Evolutionary conservation across 2,329 filamentous ascomycete species (phyloP), one percentile per base, ranked within the genome.

Genomic region (Botrytis hyacinthi): DNA sequence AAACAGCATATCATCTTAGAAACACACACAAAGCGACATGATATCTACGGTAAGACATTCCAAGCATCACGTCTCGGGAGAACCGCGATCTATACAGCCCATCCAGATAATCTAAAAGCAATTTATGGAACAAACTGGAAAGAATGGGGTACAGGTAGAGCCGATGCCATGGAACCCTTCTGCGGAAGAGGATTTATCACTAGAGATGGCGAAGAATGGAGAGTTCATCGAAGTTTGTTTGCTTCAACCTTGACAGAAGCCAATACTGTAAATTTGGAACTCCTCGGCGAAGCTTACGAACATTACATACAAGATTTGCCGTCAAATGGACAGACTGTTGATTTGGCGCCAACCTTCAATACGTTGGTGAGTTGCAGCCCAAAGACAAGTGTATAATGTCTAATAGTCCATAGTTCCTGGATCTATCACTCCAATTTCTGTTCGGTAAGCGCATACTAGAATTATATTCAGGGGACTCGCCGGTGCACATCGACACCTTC

Each of bases 101-200:
- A 73, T 54, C 44, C 71, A n/a, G 66, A 73, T 1, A 73, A 70
- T 40, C 3, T 73, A 10, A 57, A 57, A 37, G 32, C 66, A 7
- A 7, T 73, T 2, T 70, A 57, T 63, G 59, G 66, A 8, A 44
- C 57, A 20, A 4, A 35, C 16, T 70, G 59, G 57, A 62, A 54
- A 35, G 35, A 63, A 14, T 73, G 65, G 66, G 66, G 66, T n/a
- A 54, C 46, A 7, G 57, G 44, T 3, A 70, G 71, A 57, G 26
- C 42, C 16, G 35, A 57, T 9, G 57, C 59, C 1, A 70, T 70
- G 67, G 72, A 63, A 26, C 42, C 54, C 8, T 72, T 72, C 14
- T 72, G 71, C 14, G 71, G 71, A 2, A 22, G 40, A 42, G 72
- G 72, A 16, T 73, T 73, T 44, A 14, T 73, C 2, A 73, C 72